Evolutionary conservation across 1,284 basidiomycete genomes (phyloP), one percentile per base, ranked within the genome.

Genomic region (Termitomyces sp.): DNA sequence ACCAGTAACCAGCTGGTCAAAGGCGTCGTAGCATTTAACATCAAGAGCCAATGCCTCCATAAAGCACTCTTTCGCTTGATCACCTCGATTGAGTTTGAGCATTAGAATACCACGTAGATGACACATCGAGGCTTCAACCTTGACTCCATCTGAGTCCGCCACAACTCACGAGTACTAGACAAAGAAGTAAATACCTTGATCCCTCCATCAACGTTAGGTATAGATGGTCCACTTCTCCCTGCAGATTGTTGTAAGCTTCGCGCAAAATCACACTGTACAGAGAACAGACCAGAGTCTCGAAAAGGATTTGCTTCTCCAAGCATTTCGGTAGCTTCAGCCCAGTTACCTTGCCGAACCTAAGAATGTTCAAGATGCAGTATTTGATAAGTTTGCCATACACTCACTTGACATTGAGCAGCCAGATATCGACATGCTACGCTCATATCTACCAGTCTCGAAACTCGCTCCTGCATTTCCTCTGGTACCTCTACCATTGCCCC

Each of bases 1-100:
- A 1, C 93, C 91, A 38, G 86, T 87, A 18, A 98, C 77, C 5
- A 99, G 79, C 57, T 95, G 89, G 50, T 90, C 83, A 63, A 97
- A 99, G 1, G 93, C 89, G 60, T 99, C 97, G 65, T 94, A 99
- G 68, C 96, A 98, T 69, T 97, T 97, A 24, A 99, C 92, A 63
- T 99, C 97, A 11, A 98, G 76, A 0, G 88, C 81, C 13, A 99
- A 77, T 1, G 97, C 95, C 61, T 97, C 93, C 83, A 98, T 88
- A 66, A 98, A 97, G 58, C 88, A 90, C 52, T 92, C 80, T 64
- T 96, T 96, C 0, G 97, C 97, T 57, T 90, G 82, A 41, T 91
- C 87, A 11, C 87, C 83, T 6, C 93, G 87, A 59, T 94, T 95
- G 10, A 97, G 76, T 60, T 97, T 94, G 26, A 97, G 82, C 81